Evolutionary conservation across 306 rosid species (phyloP).

Genomic region (Echinosophora koreensis): DNA sequence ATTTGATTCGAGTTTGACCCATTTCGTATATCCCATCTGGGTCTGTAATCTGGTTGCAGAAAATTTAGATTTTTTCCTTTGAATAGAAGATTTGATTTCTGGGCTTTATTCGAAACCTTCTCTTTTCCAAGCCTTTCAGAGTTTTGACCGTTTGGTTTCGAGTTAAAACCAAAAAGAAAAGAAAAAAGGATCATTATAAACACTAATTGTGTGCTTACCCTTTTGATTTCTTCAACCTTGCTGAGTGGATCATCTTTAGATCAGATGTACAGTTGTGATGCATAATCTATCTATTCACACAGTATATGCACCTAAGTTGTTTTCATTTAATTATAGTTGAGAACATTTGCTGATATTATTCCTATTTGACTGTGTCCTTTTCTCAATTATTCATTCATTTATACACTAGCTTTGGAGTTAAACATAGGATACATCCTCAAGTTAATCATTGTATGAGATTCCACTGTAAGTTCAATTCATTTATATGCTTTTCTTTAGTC

Average conservation of each 20-base stretch:
- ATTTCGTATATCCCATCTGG: background rate
- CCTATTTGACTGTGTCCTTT: background rate
- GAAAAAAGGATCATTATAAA: background rate
- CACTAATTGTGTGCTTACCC: background rate
- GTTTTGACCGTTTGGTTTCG: constrained; percentile 14
- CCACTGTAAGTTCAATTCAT: constrained; percentile 36
- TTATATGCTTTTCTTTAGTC: constrained; percentile 1
- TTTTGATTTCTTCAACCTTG: background rate
- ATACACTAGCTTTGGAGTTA: constrained; percentile 26
- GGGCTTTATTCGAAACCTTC: constrained; percentile 30
- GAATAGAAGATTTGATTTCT: constrained; percentile 18
- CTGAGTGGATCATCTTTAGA: background rate
- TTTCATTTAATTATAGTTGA: background rate
- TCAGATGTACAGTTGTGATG: background rate
- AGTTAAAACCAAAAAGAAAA: background rate
- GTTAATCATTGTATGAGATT: background rate
- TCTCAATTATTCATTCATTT: constrained; percentile 5
- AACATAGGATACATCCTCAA: background rate
- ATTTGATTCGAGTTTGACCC: background rate
- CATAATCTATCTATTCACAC: background rate
- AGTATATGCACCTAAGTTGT: background rate
- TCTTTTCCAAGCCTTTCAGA: background rate
- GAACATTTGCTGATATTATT: background rate
- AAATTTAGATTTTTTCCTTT: background rate
- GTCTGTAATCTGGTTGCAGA: background rate